Conservation (phyloP, 257 asterid species). For the Osmanthus fragrans region DNA sequence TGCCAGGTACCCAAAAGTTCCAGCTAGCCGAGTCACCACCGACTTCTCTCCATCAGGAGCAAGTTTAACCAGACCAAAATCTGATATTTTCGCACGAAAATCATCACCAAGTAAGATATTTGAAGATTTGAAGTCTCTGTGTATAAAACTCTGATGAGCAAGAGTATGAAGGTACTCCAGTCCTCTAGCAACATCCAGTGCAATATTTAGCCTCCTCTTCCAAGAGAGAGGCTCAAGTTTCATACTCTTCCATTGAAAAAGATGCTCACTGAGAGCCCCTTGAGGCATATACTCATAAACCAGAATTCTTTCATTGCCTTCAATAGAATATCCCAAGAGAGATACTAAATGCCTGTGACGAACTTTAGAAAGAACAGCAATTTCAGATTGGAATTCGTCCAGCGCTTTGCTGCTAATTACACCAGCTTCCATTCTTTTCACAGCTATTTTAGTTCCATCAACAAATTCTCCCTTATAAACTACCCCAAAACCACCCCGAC, state of each 20-base stretch:
- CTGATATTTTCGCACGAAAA: slow-evolving; percentile 81
- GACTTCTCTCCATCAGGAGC: slow-evolving; percentile 87
- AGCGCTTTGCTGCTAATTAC: slow-evolving; percentile 63
- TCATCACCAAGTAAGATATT: slow-evolving; percentile 81
- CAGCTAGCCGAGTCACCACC: slow-evolving; percentile 81
- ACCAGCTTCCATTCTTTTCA: slow-evolving; percentile 88
- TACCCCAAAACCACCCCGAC: slow-evolving; percentile 94
- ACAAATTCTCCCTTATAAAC: slow-evolving; percentile 83
- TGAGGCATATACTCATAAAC: slow-evolving; percentile 91
- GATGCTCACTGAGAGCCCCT: slow-evolving; percentile 86
- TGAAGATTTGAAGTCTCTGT: slow-evolving; percentile 84
- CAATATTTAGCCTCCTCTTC: slow-evolving; percentile 82
- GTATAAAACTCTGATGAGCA: slow-evolving; percentile 84
- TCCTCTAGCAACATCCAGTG: slow-evolving; percentile 89
- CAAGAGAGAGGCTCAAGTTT: slow-evolving; percentile 81
- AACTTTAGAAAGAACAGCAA: slow-evolving; percentile 80
- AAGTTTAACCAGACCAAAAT: slow-evolving; percentile 87
- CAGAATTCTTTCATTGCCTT: slow-evolving; percentile 73
- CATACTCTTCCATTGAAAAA: slow-evolving; percentile 71
- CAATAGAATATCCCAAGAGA: slow-evolving; percentile 69
- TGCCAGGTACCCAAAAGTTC: slow-evolving; percentile 89
- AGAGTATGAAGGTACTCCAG: slow-evolving; percentile 78
- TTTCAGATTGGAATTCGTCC: slow-evolving; percentile 82
- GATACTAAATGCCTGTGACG: slow-evolving; percentile 92
- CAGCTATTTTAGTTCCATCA: slow-evolving; percentile 87